Evolutionary conservation across 2,329 filamentous ascomycete species (phyloP).

Genomic region (Diplodia mutila): DNA sequence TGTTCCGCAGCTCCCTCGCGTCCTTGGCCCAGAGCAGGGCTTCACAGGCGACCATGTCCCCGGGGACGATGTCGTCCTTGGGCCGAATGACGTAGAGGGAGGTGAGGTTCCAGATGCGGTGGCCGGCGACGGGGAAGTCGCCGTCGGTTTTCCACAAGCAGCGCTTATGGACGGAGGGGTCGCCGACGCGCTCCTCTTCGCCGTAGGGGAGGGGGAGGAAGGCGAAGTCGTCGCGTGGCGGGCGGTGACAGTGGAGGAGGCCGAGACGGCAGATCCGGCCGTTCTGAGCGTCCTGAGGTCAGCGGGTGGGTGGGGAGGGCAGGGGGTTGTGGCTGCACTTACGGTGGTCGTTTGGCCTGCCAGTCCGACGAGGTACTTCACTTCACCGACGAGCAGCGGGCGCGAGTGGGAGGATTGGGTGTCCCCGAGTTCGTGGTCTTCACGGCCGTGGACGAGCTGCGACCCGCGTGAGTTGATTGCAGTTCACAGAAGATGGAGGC

Average conservation of each 20-base stretch:
- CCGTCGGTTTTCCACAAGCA: not conserved
- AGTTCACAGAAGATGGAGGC: not conserved
- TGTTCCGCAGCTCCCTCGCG: too few relatives aligned
- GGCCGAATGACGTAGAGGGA: not conserved
- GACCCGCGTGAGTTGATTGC: not conserved
- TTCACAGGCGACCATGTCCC: too few relatives aligned
- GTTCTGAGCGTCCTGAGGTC: not conserved
- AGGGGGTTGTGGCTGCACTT: not conserved
- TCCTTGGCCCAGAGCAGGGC: too few relatives aligned
- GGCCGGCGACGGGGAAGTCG: not conserved
- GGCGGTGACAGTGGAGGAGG: not conserved
- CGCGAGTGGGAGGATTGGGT: not conserved
- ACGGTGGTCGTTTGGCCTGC: not conserved
- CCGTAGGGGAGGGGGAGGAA: not conserved
- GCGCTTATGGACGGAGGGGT: not conserved
- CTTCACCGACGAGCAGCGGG: not conserved
- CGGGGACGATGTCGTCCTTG: too few relatives aligned
- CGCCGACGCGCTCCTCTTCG: too few relatives aligned
- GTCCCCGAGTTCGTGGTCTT: not conserved
- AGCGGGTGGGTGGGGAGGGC: not conserved
- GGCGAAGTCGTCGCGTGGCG: not conserved
- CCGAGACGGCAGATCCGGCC: not conserved
- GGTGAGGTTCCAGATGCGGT: not conserved
- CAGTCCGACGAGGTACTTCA: not conserved
- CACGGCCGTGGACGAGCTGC: too few relatives aligned